phyloP scores from a whole-genome alignment of 2,329 filamentous ascomycete species.

The Alternaria brassicae region DNA sequence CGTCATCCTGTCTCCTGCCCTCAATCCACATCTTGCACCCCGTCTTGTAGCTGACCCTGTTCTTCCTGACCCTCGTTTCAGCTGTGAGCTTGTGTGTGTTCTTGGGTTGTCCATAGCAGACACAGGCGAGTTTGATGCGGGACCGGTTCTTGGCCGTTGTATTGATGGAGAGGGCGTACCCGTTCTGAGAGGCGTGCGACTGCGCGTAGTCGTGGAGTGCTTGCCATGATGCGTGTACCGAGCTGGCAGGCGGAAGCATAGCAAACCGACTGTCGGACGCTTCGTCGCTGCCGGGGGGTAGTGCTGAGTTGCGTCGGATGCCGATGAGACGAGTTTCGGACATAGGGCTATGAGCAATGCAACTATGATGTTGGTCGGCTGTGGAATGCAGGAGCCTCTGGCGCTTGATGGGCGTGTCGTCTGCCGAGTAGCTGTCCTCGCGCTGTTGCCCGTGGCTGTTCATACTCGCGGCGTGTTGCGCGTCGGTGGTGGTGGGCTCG shows the following conservation, averaged over 20 bases:
- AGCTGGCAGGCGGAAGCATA: constrained; percentile 40
- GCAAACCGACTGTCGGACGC: constrained; percentile 33
- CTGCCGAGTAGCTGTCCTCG: constrained; percentile 8
- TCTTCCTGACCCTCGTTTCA: constrained; percentile 46
- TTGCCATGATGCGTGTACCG: constrained; percentile 38
- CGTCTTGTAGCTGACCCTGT: constrained; percentile 45
- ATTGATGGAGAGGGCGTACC: constrained; percentile 47
- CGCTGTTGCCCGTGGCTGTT: constrained; percentile 14
- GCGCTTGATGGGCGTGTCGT: constrained; percentile 9
- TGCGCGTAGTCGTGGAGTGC: constrained; percentile 44
- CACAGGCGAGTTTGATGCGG: constrained; percentile 47
- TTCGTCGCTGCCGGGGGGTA: constrained; percentile 17
- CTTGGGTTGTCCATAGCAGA: constrained; percentile 47
- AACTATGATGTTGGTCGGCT: constrained; percentile 6
- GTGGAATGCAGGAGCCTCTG: not conserved
- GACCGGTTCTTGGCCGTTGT: constrained; percentile 47
- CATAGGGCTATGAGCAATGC: not conserved
- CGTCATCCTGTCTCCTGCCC: constrained; percentile 42
- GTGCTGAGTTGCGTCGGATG: constrained; percentile 13
- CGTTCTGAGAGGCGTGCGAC: constrained; percentile 42
- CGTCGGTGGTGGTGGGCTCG: constrained; percentile 11
- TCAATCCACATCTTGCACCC: constrained; percentile 49
- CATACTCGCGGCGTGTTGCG: constrained; percentile 15
- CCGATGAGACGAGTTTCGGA: not conserved
- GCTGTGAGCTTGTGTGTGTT: constrained; percentile 48